Percentiles rank a stretch among this genome's conserved stretches.
Evolutionary conservation across 2,329 filamentous ascomycete genomes (phyloP).

Genomic region (Cyclaneusma minus): DNA sequence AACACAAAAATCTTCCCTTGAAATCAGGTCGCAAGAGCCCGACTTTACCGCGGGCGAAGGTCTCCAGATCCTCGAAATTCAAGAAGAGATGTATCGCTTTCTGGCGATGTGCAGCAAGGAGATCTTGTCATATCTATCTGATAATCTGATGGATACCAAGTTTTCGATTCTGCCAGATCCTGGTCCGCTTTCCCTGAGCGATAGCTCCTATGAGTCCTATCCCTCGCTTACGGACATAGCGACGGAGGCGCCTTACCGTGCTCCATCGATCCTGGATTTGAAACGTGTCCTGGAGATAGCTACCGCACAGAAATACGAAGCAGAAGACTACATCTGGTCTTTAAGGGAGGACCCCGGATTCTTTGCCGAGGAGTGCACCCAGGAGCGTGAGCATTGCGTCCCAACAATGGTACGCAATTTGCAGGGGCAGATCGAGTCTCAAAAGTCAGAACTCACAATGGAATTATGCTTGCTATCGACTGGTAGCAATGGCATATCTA

Average conservation of each 20-base stretch:
- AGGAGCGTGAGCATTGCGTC: too few relatives aligned
- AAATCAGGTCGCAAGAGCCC: too few relatives aligned
- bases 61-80: constrained; percentile 32
- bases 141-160: constrained; percentile 14
- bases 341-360: constrained; percentile 44
- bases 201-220: constrained; percentile 23
- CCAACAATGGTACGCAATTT: too few relatives aligned
- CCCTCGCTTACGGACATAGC: constrained; percentile 25
- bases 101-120: constrained; percentile 28
- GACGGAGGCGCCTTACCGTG: constrained; percentile 34
- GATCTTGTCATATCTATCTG: constrained; percentile 34
- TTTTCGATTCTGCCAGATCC: constrained; percentile 24
- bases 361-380: constrained; percentile 32
- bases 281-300: constrained; percentile 27
- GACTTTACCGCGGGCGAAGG: constrained; percentile 30
- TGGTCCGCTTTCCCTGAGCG: constrained; percentile 14
- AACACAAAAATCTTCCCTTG: too few relatives aligned
- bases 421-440: too few relatives aligned
- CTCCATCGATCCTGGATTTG: constrained; percentile 31
- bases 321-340: constrained; percentile 37
- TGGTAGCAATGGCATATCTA: too few relatives aligned
- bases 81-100: constrained; percentile 30
- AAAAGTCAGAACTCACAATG: too few relatives aligned
- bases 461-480: too few relatives aligned
- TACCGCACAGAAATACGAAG: constrained; percentile 22